Percentiles rank a stretch among this genome's conserved stretches.
These are phyloP conservation scores for Rhodotorula sp. DNA, from an alignment of 1,284 basidiomycete genomes.

Conservation along the genomic window DNA sequence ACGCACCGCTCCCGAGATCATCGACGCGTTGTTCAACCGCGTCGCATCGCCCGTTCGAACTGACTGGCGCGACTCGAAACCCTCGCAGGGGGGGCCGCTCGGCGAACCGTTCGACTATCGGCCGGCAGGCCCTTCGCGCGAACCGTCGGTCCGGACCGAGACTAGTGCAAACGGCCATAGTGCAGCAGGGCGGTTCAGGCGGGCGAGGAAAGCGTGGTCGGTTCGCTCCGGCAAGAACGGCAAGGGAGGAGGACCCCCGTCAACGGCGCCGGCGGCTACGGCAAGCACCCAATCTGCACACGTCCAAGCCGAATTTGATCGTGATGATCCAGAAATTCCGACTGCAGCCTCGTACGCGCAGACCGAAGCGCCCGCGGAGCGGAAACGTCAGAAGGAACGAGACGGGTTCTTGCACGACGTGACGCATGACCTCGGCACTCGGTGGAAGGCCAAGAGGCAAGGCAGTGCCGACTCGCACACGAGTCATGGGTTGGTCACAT, in stretches of 20 bases:
- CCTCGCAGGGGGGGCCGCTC: not conserved
- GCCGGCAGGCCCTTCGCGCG: not conserved
- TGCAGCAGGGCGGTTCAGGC: not conserved
- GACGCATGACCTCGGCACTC: not conserved
- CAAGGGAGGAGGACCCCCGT: not conserved
- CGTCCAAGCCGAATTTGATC: not conserved
- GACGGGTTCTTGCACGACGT: not conserved
- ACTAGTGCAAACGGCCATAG: not conserved
- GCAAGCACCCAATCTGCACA: no score
- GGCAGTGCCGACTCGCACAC: not conserved
- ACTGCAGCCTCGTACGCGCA: conserved; percentile 2
- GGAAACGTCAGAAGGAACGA: not conserved
- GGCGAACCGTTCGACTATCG: conserved; percentile 10
- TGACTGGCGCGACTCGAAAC: not conserved
- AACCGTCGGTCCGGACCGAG: not conserved
- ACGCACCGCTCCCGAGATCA: conserved; percentile 30
- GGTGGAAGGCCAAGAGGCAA: not conserved
- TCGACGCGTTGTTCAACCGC: conserved; percentile 36
- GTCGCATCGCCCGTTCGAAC: conserved; percentile 5
- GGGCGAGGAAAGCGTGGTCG: conserved; percentile 14
- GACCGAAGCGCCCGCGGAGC: conserved; percentile 4
- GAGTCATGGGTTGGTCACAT: no score
- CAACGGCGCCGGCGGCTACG: not conserved
- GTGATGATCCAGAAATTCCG: not conserved
- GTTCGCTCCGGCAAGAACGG: not conserved